A percentile compares a stretch with the other conserved stretches of the same genome.
Evolutionary conservation across 306 rosid genomes (phyloP).

Genomic region (Betula pendula): DNA sequence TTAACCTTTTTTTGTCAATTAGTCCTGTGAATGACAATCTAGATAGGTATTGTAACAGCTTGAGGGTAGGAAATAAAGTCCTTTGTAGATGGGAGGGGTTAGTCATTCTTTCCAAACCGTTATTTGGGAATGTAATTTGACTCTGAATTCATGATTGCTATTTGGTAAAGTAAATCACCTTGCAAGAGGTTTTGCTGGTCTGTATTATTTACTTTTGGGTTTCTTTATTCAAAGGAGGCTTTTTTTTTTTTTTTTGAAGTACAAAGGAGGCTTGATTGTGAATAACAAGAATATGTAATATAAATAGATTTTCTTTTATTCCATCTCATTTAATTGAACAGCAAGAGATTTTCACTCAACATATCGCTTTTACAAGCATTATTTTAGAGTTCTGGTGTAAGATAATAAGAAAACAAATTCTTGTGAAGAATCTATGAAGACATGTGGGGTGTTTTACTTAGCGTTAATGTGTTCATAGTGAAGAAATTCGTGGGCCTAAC

Average conservation of each 20-base stretch:
- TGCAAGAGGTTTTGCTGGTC: neutral
- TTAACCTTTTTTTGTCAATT: neutral
- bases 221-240: neutral
- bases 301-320: neutral
- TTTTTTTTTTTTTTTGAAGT: no score
- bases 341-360: no score
- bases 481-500: no score
- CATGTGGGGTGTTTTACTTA: no score
- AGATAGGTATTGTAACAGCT: slow-evolving; percentile 26
- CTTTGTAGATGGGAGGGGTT: slow-evolving; percentile 22
- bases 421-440: no score
- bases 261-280: neutral
- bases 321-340: no score
- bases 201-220: neutral
- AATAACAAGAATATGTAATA: neutral
- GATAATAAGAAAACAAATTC: no score
- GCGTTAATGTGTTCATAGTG: no score
- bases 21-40: slow-evolving; percentile 23
- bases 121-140: slow-evolving; percentile 24
- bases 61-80: slow-evolving; percentile 32
- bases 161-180: slow-evolving; percentile 14
- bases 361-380: no score
- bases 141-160: slow-evolving; percentile 8
- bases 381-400: no score
- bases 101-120: slow-evolving; percentile 38